Percentiles rank a stretch among this genome's conserved stretches.
Evolutionary conservation across 225 moss, liverwort and hornwort species (phyloP).

Genomic region (Neckera pumila): DNA sequence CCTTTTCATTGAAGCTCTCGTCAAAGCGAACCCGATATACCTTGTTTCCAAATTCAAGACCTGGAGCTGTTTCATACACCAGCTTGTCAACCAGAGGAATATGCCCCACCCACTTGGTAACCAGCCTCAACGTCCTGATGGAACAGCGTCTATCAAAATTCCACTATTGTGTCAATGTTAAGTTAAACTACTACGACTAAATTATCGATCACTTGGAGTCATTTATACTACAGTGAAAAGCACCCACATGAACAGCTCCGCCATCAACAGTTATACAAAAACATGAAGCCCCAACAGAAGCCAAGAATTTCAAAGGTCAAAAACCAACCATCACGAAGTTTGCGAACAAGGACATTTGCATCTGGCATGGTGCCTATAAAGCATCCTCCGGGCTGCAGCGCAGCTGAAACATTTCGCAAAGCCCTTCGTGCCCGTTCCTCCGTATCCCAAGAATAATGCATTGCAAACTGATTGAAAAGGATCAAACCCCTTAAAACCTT

Average conservation of each 20-base stretch:
- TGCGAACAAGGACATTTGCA: slow-evolving; percentile 90
- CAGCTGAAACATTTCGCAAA: slow-evolving; percentile 66
- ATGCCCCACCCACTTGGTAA: neutral
- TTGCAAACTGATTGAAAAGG: slow-evolving; percentile 52
- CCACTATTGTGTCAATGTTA: neutral
- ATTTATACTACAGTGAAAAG: neutral
- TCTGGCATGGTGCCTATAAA: slow-evolving; percentile 99
- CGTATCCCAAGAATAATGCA: slow-evolving; percentile 98
- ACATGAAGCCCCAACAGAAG: neutral
- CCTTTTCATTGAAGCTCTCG: slow-evolving; percentile 69
- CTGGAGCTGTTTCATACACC: slow-evolving; percentile 49
- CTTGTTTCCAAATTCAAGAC: slow-evolving; percentile 90
- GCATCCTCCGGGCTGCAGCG: slow-evolving; percentile 76
- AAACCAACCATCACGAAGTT: slow-evolving; percentile 58
- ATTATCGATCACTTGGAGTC: neutral
- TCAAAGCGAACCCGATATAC: slow-evolving; percentile 77
- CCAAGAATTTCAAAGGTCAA: neutral
- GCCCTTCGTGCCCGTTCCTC: slow-evolving; percentile 94
- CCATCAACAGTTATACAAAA: neutral
- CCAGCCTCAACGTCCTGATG: neutral
- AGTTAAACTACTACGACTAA: neutral
- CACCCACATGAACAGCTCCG: neutral
- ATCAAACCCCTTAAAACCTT: neutral
- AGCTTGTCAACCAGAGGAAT: slow-evolving; percentile 2
- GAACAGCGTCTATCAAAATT: neutral